Evolutionary conservation across 805 yeast species (phyloP).

Genomic region (Ogataea ganodermae): DNA sequence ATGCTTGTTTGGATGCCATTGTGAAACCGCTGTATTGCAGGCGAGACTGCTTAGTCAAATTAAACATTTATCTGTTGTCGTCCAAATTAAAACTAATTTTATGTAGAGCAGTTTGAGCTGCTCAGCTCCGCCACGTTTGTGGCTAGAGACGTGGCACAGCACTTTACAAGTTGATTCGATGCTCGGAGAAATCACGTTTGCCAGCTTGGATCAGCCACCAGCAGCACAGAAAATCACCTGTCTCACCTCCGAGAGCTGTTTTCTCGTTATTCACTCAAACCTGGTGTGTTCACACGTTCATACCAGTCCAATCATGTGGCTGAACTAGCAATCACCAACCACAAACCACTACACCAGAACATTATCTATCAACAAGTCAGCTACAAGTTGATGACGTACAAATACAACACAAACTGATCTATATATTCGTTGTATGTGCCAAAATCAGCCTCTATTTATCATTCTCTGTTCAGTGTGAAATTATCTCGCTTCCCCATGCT

Average conservation of each 20-base stretch:
- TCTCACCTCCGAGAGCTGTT: too few relatives aligned
- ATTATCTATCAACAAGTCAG: too few relatives aligned
- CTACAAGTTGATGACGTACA: neutral
- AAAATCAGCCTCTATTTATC: too few relatives aligned
- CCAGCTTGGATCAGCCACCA: too few relatives aligned
- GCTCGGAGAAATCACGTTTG: too few relatives aligned
- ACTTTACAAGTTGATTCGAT: neutral
- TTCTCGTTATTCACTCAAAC: neutral
- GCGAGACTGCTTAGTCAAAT: neutral
- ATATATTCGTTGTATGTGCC: too few relatives aligned
- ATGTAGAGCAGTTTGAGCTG: neutral
- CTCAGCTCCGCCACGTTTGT: neutral
- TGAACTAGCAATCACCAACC: too few relatives aligned
- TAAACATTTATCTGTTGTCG: neutral
- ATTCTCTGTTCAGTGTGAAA: too few relatives aligned
- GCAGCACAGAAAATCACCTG: too few relatives aligned
- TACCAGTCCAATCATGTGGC: too few relatives aligned
- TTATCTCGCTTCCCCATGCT: neutral
- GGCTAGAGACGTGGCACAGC: neutral
- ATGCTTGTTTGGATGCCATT: slow-evolving; percentile 37
- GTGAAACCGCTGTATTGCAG: neutral
- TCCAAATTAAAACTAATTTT: neutral
- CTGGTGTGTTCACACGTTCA: neutral
- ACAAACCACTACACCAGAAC: too few relatives aligned
- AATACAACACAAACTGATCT: too few relatives aligned